phyloP scores from a whole-genome alignment of 1,284 basidiomycete species.

The Apiotrichum montevideense region DNA sequence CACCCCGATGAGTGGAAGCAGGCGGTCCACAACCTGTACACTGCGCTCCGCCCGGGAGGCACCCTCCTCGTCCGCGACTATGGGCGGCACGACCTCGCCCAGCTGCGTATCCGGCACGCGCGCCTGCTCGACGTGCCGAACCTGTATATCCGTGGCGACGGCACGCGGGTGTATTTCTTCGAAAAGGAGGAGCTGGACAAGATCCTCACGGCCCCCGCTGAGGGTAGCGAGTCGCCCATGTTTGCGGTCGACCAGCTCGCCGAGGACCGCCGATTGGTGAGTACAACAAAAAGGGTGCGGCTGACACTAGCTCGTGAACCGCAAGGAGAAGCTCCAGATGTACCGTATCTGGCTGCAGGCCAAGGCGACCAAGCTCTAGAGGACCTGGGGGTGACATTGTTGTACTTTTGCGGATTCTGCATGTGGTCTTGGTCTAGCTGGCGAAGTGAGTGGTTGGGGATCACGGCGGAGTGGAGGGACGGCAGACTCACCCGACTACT shows the following conservation, averaged over 20 bases:
- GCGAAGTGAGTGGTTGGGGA: too few relatives aligned
- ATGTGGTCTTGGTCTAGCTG: too few relatives aligned
- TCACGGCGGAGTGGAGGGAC: too few relatives aligned
- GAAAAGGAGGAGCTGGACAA: constrained; percentile 71
- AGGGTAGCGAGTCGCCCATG: constrained; percentile 37
- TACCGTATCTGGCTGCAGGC: constrained; percentile 92
- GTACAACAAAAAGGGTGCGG: constrained; percentile 4
- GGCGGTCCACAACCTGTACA: constrained; percentile 77
- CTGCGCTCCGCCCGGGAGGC: constrained; percentile 85
- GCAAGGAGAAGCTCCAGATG: constrained; percentile 90
- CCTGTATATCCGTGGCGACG: constrained; percentile 91
- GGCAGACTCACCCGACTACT: too few relatives aligned
- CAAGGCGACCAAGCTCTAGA: constrained; percentile 60
- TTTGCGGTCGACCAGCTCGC: constrained; percentile 72
- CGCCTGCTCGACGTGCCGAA: constrained; percentile 89
- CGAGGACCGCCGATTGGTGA: constrained; percentile 70
- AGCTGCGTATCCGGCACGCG: constrained; percentile 83
- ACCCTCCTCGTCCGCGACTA: constrained; percentile 85
- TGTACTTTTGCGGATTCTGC: too few relatives aligned
- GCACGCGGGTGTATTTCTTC: constrained; percentile 94
- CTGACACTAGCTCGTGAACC: constrained; percentile 61
- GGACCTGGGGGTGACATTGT: too few relatives aligned
- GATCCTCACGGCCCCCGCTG: constrained; percentile 62
- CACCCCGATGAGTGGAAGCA: constrained; percentile 88
- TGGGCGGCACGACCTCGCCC: constrained; percentile 87